These are phyloP conservation scores for Fraxinus sp. DNA, from an alignment of 305 asterid genomes.

Conservation along the genomic window DNA sequence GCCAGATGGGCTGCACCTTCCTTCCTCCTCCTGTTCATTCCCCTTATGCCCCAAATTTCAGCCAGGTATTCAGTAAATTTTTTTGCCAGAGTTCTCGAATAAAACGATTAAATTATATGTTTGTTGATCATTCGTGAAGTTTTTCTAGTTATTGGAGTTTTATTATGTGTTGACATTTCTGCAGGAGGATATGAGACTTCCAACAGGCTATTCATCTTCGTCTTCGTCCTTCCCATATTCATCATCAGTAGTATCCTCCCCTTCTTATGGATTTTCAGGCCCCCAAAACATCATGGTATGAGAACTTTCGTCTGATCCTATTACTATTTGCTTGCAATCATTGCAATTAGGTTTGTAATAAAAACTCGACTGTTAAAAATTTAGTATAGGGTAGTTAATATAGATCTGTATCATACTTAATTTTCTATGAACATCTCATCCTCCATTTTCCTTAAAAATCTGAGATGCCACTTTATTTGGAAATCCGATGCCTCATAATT, in stretches of 20 bases:
- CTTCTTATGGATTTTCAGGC: conserved; percentile 49
- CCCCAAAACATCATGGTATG: conserved; percentile 58
- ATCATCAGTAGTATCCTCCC: conserved; percentile 37
- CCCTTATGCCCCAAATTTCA: conserved; percentile 44
- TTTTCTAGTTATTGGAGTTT: background rate
- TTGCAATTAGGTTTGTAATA: background rate
- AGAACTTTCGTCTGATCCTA: too few relatives aligned
- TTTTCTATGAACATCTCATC: background rate
- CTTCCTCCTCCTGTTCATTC: conserved; percentile 39
- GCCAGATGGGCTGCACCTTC: conserved; percentile 57
- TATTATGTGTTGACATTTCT: background rate
- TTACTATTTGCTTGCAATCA: background rate
- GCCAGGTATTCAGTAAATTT: conserved; percentile 39
- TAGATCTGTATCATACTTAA: background rate
- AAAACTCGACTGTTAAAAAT: background rate
- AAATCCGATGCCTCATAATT: background rate
- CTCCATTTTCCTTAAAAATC: background rate
- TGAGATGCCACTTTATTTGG: background rate
- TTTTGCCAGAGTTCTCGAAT: background rate
- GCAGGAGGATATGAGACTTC: conserved; percentile 72
- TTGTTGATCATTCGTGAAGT: too few relatives aligned
- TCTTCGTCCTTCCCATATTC: conserved; percentile 49
- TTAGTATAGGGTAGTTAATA: background rate
- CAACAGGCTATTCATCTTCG: conserved; percentile 51
- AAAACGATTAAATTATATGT: background rate